Base-by-base conservation (phyloP, 345 rosid genomes). In the Fremontodendron californicum region DNA sequence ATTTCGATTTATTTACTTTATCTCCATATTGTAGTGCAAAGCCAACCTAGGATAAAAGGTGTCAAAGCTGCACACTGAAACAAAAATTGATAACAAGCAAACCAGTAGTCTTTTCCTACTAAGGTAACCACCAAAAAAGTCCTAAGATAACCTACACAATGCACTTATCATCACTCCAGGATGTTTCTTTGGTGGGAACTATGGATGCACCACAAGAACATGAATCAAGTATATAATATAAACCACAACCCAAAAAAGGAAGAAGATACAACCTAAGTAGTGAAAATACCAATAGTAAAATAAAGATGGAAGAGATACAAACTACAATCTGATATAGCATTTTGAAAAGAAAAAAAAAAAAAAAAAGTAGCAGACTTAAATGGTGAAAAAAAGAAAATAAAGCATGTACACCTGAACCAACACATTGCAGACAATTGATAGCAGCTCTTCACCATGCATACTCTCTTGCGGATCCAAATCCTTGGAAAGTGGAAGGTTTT, bases 361-460 rank as follows among this genome's bases (percentile, higher is more conserved):
- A n/a, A 8, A 29, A 8, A 46, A 27, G 57, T 29, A 48, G 31
- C 23, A 57, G 77, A 74, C 23, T 29, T 42, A n/a, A 55, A 33
- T 12, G 64, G 27, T 19, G 31, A 70, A 52, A 57, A 7, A 45
- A 46, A 8, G 29, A 73, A 9, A 55, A 61, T 61, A 62, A 8
- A 33, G 7, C 6, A 58, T 40, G 61, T 45, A 51, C n/a, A 96
- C 99, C 98, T 93, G 96, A 86, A 96, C 94, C 85, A 93, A 87
- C 75, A 83, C 80, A 82, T 86, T 92, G 91, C 92, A 86, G 6
- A 84, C 86, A 83, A 91, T 84, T 78, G 94, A 86, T 73, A 96
- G 80, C 77, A 96, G 88, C 87, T 96, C 99, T 86, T 92, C 98
- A 33, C 99, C 99, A 71, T 91, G 90, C 93, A 96, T 89, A 79